Evolutionary conservation across 2,329 filamentous ascomycete genomes (phyloP), one percentile per base, ranked within the genome.

Genomic region (Amauroascus verrucosus): DNA sequence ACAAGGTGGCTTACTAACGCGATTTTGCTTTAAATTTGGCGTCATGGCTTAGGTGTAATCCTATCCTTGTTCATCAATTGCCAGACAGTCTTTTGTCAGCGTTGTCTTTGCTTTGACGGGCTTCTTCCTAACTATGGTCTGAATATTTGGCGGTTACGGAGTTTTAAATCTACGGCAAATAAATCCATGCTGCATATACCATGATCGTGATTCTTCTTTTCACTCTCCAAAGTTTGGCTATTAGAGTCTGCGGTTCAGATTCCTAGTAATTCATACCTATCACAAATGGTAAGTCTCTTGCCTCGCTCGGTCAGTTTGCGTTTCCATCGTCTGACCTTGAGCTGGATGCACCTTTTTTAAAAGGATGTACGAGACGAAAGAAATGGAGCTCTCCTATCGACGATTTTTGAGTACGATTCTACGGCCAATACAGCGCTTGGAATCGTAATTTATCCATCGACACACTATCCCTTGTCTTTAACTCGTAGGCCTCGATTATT

Each of bases 1-100:
- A 77, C 49, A 67, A 77, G 58, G 78, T 79, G 58, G 77, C 77
- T 58, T 80, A 79, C 61, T 77, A 45, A 45, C 14, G 70, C 63
- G 7, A 38, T 18, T 18, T 26, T 45, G 33, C 40, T 22, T n/a
- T n/a, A n/a, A 35, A 48, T 38, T 40, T 54, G 67, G 64, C 56
- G 54, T 56, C 60, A 8, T 46, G 51, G 47, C 32, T 30, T 50
- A 40, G 18, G 43, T 16, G 13, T 20, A 14, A 30, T 28, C 24
- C 32, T 24, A n/a, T 13, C 14, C 32, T 41, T 22, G 38, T n/a
- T 41, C 22, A 30, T 38, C 33, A 37, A 48, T n/a, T 53, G 16
- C 8, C 6, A 49, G 18, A 14, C n/a, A 33, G 13, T 5, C 33
- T 2, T 26, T 3, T 48, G 20, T 28, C 46, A 22, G 14, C 28